Base-by-base conservation (phyloP, 2,329 filamentous ascomycete species). In the Harringtonia lauricola region DNA sequence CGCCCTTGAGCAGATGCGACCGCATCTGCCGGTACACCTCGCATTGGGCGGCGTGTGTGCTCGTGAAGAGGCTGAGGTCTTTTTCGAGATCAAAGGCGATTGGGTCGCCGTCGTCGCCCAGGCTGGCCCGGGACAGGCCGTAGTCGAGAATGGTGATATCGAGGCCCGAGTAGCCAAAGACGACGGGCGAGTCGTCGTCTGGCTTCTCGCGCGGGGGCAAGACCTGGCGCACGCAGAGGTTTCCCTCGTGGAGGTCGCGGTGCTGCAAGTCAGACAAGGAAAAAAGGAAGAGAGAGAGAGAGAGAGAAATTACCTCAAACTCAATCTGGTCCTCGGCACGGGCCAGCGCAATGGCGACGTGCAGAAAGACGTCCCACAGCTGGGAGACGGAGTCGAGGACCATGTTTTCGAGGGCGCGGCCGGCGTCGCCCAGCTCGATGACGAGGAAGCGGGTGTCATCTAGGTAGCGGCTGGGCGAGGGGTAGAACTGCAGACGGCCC, bases 101-200 rank as follows among this genome's bases (percentile, higher is more conserved):
- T 10, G 51, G 43, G 14, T 47, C 47, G 1, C 66, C 62, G 14
- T 49, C 52, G 3, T 61, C 57, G 22, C 61, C 59, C 10, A 55
- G 52, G 14, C 55, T 50, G 41, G 76, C 77, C 17, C 78, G 68
- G 1, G 78, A 82, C 14, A 82, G 64, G 0, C 77, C 78, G 49
- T 81, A 82, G 57, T 82, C 78, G 6, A 82, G 63, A 34, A 82
- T 75, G 0, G 78, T 81, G 38, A 81, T 72, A 44, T 80, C 74
- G 5, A 81, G 62, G 2, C 76, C 76, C 0, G 77, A 81, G 50
- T 66, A 72, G 24, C 76, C 76, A 56, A 78, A 78, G 40, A 64
- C 61, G 3, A 64, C 59, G 0, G 52, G 49, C 3, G 59, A 55
- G 14, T 53, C 53, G 36, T 58, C 51, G 4, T 57, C 56, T 3